Conservation (phyloP, 768 basidiomycete genomes). For the Austroboletus festivus region DNA sequence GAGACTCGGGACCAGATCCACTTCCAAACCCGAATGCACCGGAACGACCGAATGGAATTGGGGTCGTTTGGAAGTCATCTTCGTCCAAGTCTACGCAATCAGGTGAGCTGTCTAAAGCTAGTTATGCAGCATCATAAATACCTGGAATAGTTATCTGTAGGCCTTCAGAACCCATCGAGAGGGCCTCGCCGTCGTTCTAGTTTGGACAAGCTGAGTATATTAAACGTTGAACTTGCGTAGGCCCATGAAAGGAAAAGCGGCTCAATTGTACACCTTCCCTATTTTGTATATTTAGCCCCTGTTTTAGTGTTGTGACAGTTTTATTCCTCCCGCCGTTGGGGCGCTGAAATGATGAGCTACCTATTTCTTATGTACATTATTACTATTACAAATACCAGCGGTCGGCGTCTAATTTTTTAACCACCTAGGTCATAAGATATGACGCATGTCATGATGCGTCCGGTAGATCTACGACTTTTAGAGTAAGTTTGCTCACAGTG, state of each 20-base stretch:
- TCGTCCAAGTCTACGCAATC: conserved; percentile 72
- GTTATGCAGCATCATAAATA: conserved; percentile 12
- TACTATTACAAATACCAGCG: too few relatives aligned
- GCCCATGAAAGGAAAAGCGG: background rate
- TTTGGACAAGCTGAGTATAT: background rate
- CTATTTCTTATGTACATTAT: too few relatives aligned
- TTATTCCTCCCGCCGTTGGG: too few relatives aligned
- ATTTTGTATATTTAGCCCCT: conserved; percentile 16
- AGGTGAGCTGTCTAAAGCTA: background rate
- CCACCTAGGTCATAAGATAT: background rate
- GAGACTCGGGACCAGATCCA: conserved; percentile 62
- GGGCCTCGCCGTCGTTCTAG: conserved; percentile 3
- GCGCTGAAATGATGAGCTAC: too few relatives aligned
- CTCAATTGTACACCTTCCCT: background rate
- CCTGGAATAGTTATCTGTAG: conserved; percentile 50
- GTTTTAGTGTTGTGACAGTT: background rate
- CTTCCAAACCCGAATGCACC: conserved; percentile 46
- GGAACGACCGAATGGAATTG: conserved; percentile 68
- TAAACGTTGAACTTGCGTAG: background rate
- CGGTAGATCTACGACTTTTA: background rate
- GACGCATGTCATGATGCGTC: background rate
- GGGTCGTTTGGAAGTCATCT: conserved; percentile 60
- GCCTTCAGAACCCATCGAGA: conserved; percentile 36
- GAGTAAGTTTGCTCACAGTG: conserved; percentile 14
- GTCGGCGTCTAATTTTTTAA: background rate